Evolutionary conservation across 331 rosid genomes (phyloP), one percentile per base, ranked within the genome.

Genomic region (Arachis monticola): DNA sequence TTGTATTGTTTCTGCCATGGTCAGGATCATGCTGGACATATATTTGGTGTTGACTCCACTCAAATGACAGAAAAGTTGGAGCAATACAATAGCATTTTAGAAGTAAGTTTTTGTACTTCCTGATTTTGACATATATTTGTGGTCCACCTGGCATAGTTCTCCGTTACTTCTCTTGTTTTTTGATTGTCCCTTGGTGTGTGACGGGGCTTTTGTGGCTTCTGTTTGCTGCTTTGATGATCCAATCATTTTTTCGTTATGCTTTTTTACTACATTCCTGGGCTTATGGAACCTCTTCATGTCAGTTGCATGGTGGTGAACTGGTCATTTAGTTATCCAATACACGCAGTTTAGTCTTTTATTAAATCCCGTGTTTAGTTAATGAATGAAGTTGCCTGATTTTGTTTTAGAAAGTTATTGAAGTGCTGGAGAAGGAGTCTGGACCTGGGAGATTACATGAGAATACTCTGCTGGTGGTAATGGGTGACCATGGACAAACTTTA

Each of bases 1-100:
- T 38, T 76, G 14, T 81, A 35, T 75, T 50, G 40, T 67, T 70
- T 59, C 69, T 69, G 44, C 64, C 17, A 77, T 80, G 73, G 70
- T 75, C 74, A 92, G 97, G 99, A 94, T 82, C 99, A 94, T 62
- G 97, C 97, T 4, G 99, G 99, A 45, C 99, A 92, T 84, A 94
- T 94, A 84, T 94, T 92, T 86, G 97, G 99, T 60, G 97, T 94
- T 67, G 92, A 94, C 83, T 94, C 99, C n/a, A 73, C 67, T 56
- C 92, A 90, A 31, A 92, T 94, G 99, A 79, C 87, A 48, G 97
- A 92, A 80, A 94, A 94, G 68, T 83, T 94, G 90, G 86, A 92
- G 87, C 97, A 94, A 72, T 94, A 94, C 84, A 92, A 94, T 87
- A 80, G 65, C 11, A 62, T 90, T 62, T 81, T 94, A 70, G 88